Percentiles rank a stretch among this genome's conserved stretches.
Evolutionary conservation across 169 alveolate genomes (phyloP).

Genomic region (Plasmodium knowlesi): DNA sequence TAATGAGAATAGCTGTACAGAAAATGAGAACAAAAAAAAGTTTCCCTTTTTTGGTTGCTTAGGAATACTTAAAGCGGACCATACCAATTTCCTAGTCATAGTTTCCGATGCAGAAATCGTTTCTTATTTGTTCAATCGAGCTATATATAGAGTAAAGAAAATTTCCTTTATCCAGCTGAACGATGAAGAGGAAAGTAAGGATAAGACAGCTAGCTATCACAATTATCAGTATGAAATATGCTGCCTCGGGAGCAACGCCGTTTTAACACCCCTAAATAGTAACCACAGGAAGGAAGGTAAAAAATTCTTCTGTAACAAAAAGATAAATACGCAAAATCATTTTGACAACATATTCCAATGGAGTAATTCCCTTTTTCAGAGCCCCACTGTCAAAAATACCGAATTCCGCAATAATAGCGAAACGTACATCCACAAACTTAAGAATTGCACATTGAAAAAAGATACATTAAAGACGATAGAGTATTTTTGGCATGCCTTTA

Average conservation of each 20-base stretch:
- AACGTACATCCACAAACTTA: slow-evolving; percentile 57
- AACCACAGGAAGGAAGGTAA: neutral
- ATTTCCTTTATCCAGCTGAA: slow-evolving; percentile 62
- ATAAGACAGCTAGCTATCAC: neutral
- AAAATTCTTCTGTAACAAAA: slow-evolving; percentile 26
- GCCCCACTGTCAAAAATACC: neutral
- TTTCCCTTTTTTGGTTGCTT: slow-evolving; percentile 70
- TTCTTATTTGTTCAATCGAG: slow-evolving; percentile 49
- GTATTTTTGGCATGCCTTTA: slow-evolving; percentile 59
- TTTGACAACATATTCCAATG: slow-evolving; percentile 12
- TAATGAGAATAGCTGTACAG: neutral
- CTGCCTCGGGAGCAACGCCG: slow-evolving; percentile 23
- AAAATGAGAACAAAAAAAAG: slow-evolving; percentile 35
- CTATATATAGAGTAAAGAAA: slow-evolving; percentile 46
- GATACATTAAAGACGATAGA: slow-evolving; percentile 34
- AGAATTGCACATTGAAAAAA: slow-evolving; percentile 30
- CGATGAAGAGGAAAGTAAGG: neutral
- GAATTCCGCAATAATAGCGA: slow-evolving; percentile 20
- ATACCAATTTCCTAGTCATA: slow-evolving; percentile 44
- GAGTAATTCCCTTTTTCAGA: slow-evolving; percentile 4
- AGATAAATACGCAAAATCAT: neutral
- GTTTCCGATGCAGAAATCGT: slow-evolving; percentile 67
- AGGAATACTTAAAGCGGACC: slow-evolving; percentile 64
- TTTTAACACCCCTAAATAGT: neutral
- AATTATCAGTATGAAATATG: slow-evolving; percentile 35